A percentile compares a stretch with the other conserved stretches of the same genome.
Conservation (phyloP, 805 yeast species). For the Lipomyces lipofer region DNA sequence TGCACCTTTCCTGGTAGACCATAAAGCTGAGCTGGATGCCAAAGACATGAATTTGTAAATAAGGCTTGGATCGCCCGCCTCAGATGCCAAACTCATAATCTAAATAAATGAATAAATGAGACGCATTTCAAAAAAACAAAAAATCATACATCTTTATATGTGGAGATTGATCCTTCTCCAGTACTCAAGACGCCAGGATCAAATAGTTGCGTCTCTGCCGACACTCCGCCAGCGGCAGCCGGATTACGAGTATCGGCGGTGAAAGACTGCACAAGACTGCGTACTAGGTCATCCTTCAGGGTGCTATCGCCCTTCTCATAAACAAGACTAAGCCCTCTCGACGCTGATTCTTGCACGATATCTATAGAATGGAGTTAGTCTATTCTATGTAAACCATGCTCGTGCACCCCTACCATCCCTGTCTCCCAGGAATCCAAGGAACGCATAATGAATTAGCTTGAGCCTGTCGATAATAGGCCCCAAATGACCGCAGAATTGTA, state of each 20-base stretch:
- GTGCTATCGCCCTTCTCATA: conserved; percentile 74
- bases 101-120: not conserved
- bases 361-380: conserved; percentile 35
- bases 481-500: conserved; percentile 66
- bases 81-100: conserved; percentile 74
- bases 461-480: conserved; percentile 46
- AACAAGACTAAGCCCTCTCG: conserved; percentile 79
- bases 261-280: conserved; percentile 70
- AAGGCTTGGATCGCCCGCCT: conserved; percentile 91
- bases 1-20: conserved; percentile 92
- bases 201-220: conserved; percentile 78
- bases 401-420: conserved; percentile 52
- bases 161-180: conserved; percentile 74
- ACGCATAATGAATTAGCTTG: conserved; percentile 66
- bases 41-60: conserved; percentile 93
- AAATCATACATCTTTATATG: conserved; percentile 76
- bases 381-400: not conserved
- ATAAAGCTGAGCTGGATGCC: conserved; percentile 80
- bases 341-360: conserved; percentile 86
- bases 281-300: conserved; percentile 70
- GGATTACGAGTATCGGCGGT: conserved; percentile 54
- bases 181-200: conserved; percentile 80
- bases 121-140: not conserved
- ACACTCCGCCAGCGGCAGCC: conserved; percentile 60
- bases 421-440: conserved; percentile 76